These are phyloP conservation scores for Neobulgaria alba DNA, from an alignment of 2,329 filamentous ascomycete genomes.

Conservation along the genomic window DNA sequence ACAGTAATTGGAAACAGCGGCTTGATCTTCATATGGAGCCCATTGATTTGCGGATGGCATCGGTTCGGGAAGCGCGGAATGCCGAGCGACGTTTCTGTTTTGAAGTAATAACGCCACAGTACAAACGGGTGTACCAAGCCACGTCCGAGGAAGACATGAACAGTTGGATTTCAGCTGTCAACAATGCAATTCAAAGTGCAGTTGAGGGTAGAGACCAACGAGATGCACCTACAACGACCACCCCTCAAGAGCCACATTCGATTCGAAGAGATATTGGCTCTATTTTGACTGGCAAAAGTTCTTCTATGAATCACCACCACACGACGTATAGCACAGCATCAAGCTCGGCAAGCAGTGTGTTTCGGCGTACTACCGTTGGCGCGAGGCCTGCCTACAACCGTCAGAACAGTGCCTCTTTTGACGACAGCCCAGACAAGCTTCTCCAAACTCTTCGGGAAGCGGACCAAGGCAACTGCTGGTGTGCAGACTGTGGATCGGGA, in stretches of 20 bases:
- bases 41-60: conserved; percentile 93
- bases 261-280: conserved; percentile 83
- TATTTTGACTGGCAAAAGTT: conserved; percentile 85
- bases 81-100: conserved; percentile 95
- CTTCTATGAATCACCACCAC: conserved; percentile 46
- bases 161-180: conserved; percentile 92
- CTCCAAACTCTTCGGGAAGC: conserved; percentile 80
- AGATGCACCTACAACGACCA: conserved; percentile 38
- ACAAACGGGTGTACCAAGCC: conserved; percentile 92
- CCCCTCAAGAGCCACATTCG: conserved; percentile 37
- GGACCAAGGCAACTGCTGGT: conserved; percentile 88
- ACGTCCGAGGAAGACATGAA: conserved; percentile 98
- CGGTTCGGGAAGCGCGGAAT: conserved; percentile 89
- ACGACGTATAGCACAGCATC: conserved; percentile 39
- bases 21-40: conserved; percentile 96
- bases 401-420: conserved; percentile 61
- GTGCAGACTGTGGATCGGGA: conserved; percentile 86
- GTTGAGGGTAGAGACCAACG: conserved; percentile 69
- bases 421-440: conserved; percentile 77
- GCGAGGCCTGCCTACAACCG: conserved; percentile 68
- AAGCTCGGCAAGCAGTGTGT: conserved; percentile 44
- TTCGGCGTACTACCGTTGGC: conserved; percentile 83
- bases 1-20: conserved; percentile 98
- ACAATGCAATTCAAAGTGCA: conserved; percentile 92
- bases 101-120: conserved; percentile 94